These are phyloP conservation scores for Phylloporus arenicola DNA, from an alignment of 768 basidiomycete species.

Conservation along the genomic window DNA sequence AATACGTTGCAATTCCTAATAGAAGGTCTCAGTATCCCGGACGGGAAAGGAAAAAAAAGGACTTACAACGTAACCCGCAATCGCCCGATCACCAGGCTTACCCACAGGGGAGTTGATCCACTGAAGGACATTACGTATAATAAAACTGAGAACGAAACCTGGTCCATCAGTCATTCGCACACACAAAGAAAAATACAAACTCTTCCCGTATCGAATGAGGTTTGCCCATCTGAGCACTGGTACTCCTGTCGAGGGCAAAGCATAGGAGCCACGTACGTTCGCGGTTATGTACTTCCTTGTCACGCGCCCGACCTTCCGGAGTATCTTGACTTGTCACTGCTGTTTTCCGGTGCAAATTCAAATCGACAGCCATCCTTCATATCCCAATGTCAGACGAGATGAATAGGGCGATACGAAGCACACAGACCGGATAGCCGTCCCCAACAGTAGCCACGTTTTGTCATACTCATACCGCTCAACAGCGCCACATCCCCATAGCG, in stretches of 20 bases:
- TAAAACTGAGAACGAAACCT: constrained; percentile 46
- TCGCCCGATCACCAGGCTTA: constrained; percentile 55
- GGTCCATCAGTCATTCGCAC: background rate
- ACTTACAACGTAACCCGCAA: constrained; percentile 75
- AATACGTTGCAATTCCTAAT: constrained; percentile 81
- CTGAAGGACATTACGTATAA: constrained; percentile 74
- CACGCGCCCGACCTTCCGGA: constrained; percentile 74
- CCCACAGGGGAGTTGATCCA: constrained; percentile 73
- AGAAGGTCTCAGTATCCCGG: background rate
- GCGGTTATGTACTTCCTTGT: constrained; percentile 85
- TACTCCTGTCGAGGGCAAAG: constrained; percentile 80
- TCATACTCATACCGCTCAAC: constrained; percentile 97
- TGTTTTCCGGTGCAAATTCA: constrained; percentile 91
- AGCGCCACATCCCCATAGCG: constrained; percentile 89
- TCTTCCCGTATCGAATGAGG: constrained; percentile 91
- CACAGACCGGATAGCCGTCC: constrained; percentile 75
- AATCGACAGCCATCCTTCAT: constrained; percentile 86
- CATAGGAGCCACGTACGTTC: constrained; percentile 93
- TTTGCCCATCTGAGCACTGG: constrained; percentile 96
- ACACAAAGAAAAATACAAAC: constrained; percentile 42
- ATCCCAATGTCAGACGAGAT: constrained; percentile 8
- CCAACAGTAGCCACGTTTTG: constrained; percentile 85
- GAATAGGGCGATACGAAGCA: background rate
- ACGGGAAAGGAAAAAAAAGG: background rate
- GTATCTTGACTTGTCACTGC: constrained; percentile 53